Percentiles rank a stretch among this genome's conserved stretches.
Conservation (phyloP, 2,329 filamentous ascomycete genomes). For the Pseudogymnoascus sp. region DNA sequence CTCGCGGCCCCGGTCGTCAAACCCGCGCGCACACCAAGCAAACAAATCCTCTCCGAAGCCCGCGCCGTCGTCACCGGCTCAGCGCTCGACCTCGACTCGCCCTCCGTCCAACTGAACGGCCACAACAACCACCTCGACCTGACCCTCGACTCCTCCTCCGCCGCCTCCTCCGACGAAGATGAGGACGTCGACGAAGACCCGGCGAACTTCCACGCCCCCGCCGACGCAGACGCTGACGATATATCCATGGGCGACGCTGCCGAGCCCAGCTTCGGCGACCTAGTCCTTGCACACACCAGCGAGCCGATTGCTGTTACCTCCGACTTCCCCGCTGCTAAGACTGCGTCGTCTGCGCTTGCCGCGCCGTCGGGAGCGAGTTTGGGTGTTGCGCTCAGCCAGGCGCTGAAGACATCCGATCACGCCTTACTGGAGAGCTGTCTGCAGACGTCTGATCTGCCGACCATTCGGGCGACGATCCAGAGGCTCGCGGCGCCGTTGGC, state of each 20-base stretch:
- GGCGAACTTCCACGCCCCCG: conserved; percentile 26
- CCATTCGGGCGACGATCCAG: conserved; percentile 82
- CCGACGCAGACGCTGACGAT: conserved; percentile 36
- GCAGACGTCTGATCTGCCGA: conserved; percentile 65
- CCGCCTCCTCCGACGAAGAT: conserved; percentile 40
- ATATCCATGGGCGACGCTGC: conserved; percentile 27
- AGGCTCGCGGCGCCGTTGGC: conserved; percentile 80
- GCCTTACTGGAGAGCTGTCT: conserved; percentile 89
- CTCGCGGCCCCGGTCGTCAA: conserved; percentile 48
- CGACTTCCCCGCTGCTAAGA: conserved; percentile 37
- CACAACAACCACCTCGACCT: conserved; percentile 45
- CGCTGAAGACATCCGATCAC: conserved; percentile 83
- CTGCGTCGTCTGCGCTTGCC: conserved; percentile 15
- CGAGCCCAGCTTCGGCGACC: conserved; percentile 75
- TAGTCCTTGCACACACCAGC: conserved; percentile 60
- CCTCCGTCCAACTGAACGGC: conserved; percentile 14
- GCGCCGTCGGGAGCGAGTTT: conserved; percentile 68
- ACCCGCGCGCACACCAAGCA: conserved; percentile 43
- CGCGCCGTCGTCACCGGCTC: conserved; percentile 42
- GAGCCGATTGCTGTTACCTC: conserved; percentile 70
- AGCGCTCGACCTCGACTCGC: conserved; percentile 7
- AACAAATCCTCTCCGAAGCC: conserved; percentile 49
- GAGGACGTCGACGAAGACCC: conserved; percentile 37
- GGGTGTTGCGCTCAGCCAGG: conserved; percentile 85
- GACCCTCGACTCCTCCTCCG: conserved; percentile 41